phyloP scores from a whole-genome alignment of 2,329 filamentous ascomycete genomes.

The Colletotrichum sp. region DNA sequence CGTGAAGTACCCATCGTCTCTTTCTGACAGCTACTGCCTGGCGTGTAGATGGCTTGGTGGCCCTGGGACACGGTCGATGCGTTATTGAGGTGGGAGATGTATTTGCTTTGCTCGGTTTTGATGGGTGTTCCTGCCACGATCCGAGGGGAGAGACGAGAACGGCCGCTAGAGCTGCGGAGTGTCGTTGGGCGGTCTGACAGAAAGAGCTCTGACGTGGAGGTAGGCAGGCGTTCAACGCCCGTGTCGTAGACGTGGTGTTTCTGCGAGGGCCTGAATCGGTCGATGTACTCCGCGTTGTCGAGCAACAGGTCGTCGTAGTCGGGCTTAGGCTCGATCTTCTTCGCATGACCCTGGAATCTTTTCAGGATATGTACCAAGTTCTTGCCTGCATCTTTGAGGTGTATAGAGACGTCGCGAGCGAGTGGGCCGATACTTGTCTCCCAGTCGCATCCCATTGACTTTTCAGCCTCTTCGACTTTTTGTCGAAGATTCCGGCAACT shows the following conservation, averaged over 20 bases:
- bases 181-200: rapidly evolving
- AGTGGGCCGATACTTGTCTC: rapidly evolving
- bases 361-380: rapidly evolving
- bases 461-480: rapidly evolving
- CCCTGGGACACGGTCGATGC: background rate
- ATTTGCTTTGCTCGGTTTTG: background rate
- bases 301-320: background rate
- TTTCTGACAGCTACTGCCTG: background rate
- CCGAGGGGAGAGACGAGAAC: background rate
- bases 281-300: background rate
- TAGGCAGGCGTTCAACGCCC: background rate
- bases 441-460: background rate
- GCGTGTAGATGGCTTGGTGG: background rate
- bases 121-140: background rate
- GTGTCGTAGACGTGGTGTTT: background rate
- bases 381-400: rapidly evolving
- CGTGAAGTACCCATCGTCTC: rapidly evolving
- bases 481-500: rapidly evolving
- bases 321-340: background rate
- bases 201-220: background rate
- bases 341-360: rapidly evolving
- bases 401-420: rapidly evolving
- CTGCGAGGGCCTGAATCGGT: background rate
- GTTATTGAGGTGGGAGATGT: rapidly evolving
- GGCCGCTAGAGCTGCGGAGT: background rate